Percentiles rank a stretch among this genome's conserved stretches.
Evolutionary conservation across 2,329 filamentous ascomycete genomes (phyloP).

Genomic region (Botrytis byssoidea): DNA sequence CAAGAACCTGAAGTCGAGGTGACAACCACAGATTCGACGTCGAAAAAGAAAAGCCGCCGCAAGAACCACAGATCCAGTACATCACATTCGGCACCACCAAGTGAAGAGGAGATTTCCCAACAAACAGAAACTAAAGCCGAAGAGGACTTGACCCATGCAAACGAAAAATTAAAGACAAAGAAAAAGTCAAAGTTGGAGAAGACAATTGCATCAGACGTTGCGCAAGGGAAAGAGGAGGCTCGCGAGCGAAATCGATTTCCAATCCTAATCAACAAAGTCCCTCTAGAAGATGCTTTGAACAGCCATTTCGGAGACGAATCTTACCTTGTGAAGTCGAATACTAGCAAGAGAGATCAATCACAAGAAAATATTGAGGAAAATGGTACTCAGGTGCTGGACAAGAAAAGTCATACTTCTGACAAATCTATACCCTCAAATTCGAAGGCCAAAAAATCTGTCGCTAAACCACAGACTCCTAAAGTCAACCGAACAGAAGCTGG

Average conservation of each 20-base stretch:
- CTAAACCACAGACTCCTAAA: constrained; percentile 4
- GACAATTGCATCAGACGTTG: background rate
- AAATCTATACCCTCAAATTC: background rate
- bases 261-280: background rate
- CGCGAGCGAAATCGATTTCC: background rate
- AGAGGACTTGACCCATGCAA: background rate
- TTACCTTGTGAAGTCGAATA: background rate
- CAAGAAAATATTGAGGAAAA: background rate
- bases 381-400: background rate
- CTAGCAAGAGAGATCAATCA: background rate
- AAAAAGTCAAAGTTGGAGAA: background rate
- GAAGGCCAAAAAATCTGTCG: background rate
- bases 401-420: background rate
- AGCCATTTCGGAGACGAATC: background rate
- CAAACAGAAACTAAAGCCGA: background rate
- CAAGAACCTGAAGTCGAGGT: background rate
- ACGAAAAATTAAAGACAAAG: background rate
- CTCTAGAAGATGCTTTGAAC: background rate
- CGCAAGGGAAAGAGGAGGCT: background rate
- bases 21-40: background rate
- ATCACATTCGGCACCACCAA: background rate
- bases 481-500: background rate
- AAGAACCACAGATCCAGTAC: background rate
- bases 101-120: background rate
- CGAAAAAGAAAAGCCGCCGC: background rate